Conservation (phyloP, 495 filamentous ascomycete species). For the Pyrenula massariospora region DNA sequence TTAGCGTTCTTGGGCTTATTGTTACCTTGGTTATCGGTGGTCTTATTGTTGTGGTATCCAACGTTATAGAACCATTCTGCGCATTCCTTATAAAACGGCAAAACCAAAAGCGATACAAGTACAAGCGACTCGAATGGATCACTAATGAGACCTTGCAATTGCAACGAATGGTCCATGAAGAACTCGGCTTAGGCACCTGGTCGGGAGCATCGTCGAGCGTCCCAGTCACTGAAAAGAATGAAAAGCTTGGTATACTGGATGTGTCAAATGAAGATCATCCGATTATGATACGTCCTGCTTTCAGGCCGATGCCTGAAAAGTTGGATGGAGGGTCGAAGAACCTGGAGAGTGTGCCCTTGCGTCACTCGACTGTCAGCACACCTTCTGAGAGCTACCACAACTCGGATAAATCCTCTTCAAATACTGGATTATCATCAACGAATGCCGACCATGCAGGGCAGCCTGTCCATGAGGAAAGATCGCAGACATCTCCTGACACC, state of each 20-base stretch:
- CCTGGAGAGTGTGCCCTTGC: neutral
- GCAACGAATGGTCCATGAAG: slow-evolving; percentile 1
- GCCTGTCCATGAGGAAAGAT: neutral
- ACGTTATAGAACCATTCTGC: neutral
- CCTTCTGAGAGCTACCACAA: neutral
- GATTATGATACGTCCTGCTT: neutral
- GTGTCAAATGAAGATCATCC: neutral
- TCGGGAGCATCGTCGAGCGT: neutral
- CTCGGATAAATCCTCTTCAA: neutral
- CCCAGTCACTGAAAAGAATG: neutral
- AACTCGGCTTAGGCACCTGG: neutral
- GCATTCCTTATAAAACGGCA: neutral
- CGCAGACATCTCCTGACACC: neutral
- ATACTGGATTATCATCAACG: neutral
- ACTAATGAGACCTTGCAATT: neutral
- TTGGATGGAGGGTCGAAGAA: neutral
- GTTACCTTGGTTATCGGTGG: neutral
- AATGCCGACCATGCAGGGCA: neutral
- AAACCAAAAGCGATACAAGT: neutral
- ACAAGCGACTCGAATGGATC: slow-evolving; percentile 1
- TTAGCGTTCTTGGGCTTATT: neutral
- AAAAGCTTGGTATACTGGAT: neutral
- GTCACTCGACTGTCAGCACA: neutral
- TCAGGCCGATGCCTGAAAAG: neutral
- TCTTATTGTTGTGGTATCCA: neutral